Base-by-base conservation (phyloP, 2,329 filamentous ascomycete species). In the Beauveria rudraprayagi region DNA sequence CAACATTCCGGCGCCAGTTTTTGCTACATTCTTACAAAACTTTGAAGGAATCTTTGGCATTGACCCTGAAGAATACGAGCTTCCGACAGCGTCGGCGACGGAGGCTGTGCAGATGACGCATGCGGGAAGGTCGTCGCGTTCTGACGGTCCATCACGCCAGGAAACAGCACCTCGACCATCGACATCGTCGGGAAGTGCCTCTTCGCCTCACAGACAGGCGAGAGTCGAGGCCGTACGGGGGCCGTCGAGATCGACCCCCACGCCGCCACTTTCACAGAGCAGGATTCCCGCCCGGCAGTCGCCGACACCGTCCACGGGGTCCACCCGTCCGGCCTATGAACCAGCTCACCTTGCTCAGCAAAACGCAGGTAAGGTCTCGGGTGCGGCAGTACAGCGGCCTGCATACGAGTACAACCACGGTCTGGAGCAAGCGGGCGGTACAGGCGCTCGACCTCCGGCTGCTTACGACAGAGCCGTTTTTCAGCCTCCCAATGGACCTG, bases 1-100 rank as follows among this genome's bases (percentile, higher is more conserved):
- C 59, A 97, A 97, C 72, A 96, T 99, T 48, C 93, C 94, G 0
- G 92, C 92, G 0, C 92, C 93, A 0, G 88, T 99, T 11, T 97
- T 99, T 72, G 92, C 92, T 3, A 83, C 95, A 73, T 94, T 99
- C 73, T 80, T 99, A 62, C 92, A 94, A 65, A 92, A 97, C 69
- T 97, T 91, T 70, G 83, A 89, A 64, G 83, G 82, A 47, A 93
- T 99, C 53, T 99, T 97, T 70, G 88, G 89, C 22, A 80, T 87
- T 51, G 79, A 84, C 19, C 82, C 89, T 0, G 85, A 88, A 66
- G 80, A 85, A 56, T 86, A 87, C 61, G 81, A 85, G 70, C 76
- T 83, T 28, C 79, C 82, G 1, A 77, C 78, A 14, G 75, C 78
- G 0, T 65, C 72, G 22, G 28, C 24, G 7, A 73, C 75, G 1